These are phyloP conservation scores for Stygiomarasmius scandens DNA, from an alignment of 1,284 basidiomycete species.

Conservation along the genomic window DNA sequence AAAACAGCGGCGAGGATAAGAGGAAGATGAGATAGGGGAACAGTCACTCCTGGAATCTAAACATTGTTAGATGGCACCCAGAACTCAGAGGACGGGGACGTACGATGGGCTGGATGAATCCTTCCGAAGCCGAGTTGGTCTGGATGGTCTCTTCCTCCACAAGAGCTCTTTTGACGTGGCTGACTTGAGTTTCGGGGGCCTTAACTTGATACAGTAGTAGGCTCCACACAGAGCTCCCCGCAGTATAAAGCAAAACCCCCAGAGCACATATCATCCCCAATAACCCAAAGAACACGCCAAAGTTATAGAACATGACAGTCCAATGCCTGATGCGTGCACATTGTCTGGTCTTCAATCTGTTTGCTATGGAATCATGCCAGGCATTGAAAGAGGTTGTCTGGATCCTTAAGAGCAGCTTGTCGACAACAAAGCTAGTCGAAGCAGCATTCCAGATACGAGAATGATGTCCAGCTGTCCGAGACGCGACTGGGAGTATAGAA, in stretches of 20 bases:
- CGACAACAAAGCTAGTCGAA: constrained; percentile 19
- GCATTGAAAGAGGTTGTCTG: constrained; percentile 58
- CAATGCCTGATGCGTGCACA: constrained; percentile 23
- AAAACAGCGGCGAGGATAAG: constrained; percentile 62
- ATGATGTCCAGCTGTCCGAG: background rate
- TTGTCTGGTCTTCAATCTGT: constrained; percentile 27
- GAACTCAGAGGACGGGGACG: constrained; percentile 23
- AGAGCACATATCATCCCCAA: constrained; percentile 54
- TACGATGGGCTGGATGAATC: constrained; percentile 44
- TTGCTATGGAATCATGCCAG: constrained; percentile 47
- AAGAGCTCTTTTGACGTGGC: constrained; percentile 1
- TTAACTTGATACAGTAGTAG: constrained; percentile 5
- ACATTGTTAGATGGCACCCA: background rate
- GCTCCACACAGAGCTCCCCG: background rate
- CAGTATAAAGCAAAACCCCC: constrained; percentile 42
- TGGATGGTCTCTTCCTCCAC: background rate
- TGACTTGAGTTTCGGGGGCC: constrained; percentile 13
- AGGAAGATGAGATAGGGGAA: constrained; percentile 66
- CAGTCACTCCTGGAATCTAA: constrained; percentile 78
- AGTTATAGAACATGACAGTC: constrained; percentile 47
- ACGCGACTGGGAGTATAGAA: background rate
- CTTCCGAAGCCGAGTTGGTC: background rate
- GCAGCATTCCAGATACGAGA: background rate
- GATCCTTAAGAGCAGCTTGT: constrained; percentile 47
- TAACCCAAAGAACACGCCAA: constrained; percentile 48